phyloP scores from a whole-genome alignment of 2,329 filamentous ascomycete species.

The Diaporthe vaccinii region DNA sequence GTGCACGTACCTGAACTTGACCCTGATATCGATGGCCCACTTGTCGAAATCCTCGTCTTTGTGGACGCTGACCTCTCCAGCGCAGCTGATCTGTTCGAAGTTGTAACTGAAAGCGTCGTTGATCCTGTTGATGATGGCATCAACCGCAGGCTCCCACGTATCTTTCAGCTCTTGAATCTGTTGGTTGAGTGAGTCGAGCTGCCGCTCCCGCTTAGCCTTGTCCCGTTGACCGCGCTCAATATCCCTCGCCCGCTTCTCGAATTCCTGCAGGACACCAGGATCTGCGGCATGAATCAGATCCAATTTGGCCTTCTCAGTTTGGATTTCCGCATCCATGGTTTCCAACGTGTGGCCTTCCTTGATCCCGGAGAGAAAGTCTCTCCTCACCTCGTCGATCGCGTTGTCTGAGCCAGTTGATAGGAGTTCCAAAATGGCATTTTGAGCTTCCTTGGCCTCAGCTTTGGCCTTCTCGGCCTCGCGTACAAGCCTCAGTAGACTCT shows the following conservation, averaged over 20 bases:
- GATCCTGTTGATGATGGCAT: slow-evolving; percentile 82
- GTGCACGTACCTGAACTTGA: slow-evolving; percentile 85
- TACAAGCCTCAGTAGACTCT: slow-evolving; percentile 56
- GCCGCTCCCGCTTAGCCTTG: slow-evolving; percentile 67
- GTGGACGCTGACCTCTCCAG: slow-evolving; percentile 88
- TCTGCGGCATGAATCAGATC: slow-evolving; percentile 86
- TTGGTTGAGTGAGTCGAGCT: slow-evolving; percentile 67
- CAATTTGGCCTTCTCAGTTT: slow-evolving; percentile 79
- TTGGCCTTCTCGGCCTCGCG: slow-evolving; percentile 52
- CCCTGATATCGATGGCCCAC: slow-evolving; percentile 94
- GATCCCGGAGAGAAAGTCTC: slow-evolving; percentile 59
- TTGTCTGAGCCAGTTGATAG: slow-evolving; percentile 12
- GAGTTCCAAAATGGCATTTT: slow-evolving; percentile 53
- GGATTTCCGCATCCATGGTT: slow-evolving; percentile 79
- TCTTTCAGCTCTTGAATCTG: slow-evolving; percentile 76
- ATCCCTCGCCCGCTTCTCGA: slow-evolving; percentile 77
- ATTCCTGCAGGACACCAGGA: slow-evolving; percentile 81
- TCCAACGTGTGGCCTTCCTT: slow-evolving; percentile 67
- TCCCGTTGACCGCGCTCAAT: slow-evolving; percentile 75
- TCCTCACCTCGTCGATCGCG: slow-evolving; percentile 50
- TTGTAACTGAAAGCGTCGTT: slow-evolving; percentile 93
- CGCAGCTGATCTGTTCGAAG: slow-evolving; percentile 93
- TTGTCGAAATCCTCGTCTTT: slow-evolving; percentile 95
- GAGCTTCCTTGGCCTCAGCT: slow-evolving; percentile 51
- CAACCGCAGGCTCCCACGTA: slow-evolving; percentile 87